A percentile compares a stretch with the other conserved stretches of the same genome.
phyloP scores from a whole-genome alignment of 2,329 filamentous ascomycete genomes.

The Sporothrix humicola region DNA sequence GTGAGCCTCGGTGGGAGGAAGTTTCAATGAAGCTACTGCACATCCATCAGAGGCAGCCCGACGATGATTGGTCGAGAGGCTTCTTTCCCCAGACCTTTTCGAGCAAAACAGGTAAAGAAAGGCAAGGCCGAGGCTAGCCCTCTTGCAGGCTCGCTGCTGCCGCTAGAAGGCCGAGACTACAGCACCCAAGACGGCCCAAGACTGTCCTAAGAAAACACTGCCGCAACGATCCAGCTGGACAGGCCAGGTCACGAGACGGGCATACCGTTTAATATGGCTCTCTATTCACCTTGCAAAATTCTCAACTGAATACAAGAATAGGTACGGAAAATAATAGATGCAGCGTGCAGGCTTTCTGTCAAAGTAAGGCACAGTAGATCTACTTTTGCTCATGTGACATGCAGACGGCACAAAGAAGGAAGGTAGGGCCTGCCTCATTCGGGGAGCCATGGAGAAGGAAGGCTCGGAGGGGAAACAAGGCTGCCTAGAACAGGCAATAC shows the following conservation, averaged over 20 bases:
- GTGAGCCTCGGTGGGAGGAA: neutral
- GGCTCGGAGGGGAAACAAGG: neutral
- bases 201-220: neutral
- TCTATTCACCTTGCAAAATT: no score
- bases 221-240: conserved; percentile 10
- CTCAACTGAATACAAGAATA: neutral
- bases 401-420: conserved; percentile 16
- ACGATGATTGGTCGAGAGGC: conserved; percentile 11
- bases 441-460: no score
- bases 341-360: neutral
- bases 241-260: conserved; percentile 5
- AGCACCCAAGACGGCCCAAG: neutral
- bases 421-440: neutral
- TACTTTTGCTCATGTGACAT: conserved; percentile 10
- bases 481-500: conserved; percentile 17
- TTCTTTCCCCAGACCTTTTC: neutral
- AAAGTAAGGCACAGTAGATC: neutral
- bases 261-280: neutral
- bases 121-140: conserved; percentile 16
- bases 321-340: neutral
- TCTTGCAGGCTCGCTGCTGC: neutral
- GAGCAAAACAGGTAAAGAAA: neutral
- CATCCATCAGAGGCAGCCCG: conserved; percentile 3
- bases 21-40: neutral
- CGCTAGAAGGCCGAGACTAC: neutral